Evolutionary conservation across 2,329 filamentous ascomycete species (phyloP), one percentile per base, ranked within the genome.

Genomic region (Sarocladiaceae sp.): DNA sequence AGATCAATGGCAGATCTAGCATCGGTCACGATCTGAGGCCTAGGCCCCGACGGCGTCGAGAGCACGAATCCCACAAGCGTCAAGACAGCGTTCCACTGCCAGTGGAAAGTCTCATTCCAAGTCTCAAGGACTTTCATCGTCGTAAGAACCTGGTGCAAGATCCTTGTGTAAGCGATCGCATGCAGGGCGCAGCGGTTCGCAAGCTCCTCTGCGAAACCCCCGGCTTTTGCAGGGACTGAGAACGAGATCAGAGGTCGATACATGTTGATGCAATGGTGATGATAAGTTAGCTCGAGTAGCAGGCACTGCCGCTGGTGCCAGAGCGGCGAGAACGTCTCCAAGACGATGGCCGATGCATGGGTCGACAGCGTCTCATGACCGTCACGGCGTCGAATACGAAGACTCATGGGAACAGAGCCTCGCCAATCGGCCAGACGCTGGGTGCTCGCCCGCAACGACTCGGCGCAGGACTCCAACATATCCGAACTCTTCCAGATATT

Each of bases 241-340:
- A 70, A 70, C 11, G 54, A 57, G 39, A 70, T 64, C 21, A 68
- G 66, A 0, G 63, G 61, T 7, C 67, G 59, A 42, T 61, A 65
- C 3, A 70, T 53, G 45, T 62, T 62, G 12, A 63, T 58, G 24
- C 47, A 55, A 1, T 68, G 50, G 21, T 62, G 61, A 45, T 71
- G 68, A 41, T 71, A 72, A 18, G 64, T 53, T 1, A 70, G 50
- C 46, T 72, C 68, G 1, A 72, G 56, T 4, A 66, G 52, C 0
- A 72, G 50, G 2, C 68, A 66, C 27, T 61, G 59, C 10, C 57
- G 60, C 47, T 70, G 67, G 3, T 71, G 53, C 68, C 69, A 71
- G 2, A 60, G 46, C 3, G 69, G 67, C 2, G 59, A 58, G 27
- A 62, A 64, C 23, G 49, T 51, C 10, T 51, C 51, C 13, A 61